phyloP scores from a whole-genome alignment of 2,329 filamentous ascomycete species.

The Penicillium sp. region DNA sequence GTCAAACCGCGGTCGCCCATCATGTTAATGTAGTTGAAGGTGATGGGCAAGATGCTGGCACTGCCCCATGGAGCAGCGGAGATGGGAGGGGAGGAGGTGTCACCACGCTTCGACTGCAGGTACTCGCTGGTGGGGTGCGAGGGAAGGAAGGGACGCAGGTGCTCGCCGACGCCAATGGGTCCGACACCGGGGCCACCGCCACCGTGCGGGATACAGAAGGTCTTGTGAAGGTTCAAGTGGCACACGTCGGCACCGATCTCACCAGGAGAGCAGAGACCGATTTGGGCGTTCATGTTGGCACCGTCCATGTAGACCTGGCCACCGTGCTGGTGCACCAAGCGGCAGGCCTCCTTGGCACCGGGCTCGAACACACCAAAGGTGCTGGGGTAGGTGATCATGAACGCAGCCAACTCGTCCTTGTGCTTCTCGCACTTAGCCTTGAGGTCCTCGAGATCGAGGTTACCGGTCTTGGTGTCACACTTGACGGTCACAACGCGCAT shows the following conservation, averaged over 20 bases:
- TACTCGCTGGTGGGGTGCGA: conserved; percentile 54
- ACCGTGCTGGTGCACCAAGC: conserved; percentile 75
- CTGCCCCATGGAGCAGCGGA: conserved; percentile 78
- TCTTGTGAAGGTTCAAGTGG: conserved; percentile 96
- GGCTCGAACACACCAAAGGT: conserved; percentile 95
- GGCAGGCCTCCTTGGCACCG: conserved; percentile 71
- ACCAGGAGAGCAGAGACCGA: conserved; percentile 85
- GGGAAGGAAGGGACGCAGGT: conserved; percentile 68
- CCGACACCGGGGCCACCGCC: conserved; percentile 89
- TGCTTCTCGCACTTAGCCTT: conserved; percentile 83
- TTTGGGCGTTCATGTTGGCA: conserved; percentile 97
- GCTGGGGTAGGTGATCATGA: conserved; percentile 95
- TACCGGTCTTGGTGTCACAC: conserved; percentile 77
- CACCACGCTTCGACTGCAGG: conserved; percentile 33
- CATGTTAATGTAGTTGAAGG: conserved; percentile 88
- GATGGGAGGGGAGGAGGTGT: conserved; percentile 55
- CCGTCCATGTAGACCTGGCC: conserved; percentile 98
- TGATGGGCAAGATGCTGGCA: conserved; percentile 86
- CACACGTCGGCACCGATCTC: conserved; percentile 95
- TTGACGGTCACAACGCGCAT: conserved; percentile 91
- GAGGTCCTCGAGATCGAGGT: conserved; percentile 78
- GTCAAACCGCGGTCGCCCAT: conserved; percentile 78
- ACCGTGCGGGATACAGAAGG: conserved; percentile 94
- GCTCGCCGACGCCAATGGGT: conserved; percentile 80
- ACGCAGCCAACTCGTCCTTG: conserved; percentile 72